Base-by-base conservation (phyloP, 2,329 filamentous ascomycete genomes). In the Sarocladiaceae sp. region DNA sequence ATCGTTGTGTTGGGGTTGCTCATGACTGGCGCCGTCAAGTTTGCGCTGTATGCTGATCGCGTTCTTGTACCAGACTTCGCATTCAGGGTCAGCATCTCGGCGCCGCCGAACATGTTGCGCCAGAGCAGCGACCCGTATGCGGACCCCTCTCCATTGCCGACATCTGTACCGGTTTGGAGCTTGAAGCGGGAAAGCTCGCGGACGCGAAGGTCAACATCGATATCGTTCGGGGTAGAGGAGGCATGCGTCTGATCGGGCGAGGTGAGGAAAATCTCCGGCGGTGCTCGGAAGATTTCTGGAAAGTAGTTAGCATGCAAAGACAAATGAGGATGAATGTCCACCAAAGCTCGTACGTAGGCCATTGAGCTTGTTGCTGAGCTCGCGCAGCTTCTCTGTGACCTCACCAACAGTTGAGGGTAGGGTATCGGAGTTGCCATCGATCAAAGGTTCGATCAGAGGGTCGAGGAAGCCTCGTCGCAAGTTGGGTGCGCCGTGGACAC, bases 41-140 rank as follows among this genome's bases (percentile, higher is more conserved):
- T 85, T 52, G 90, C 90, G 57, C 90, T 92, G 71, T 97, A 97
- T 23, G 93, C 88, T 2, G 91, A 96, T 46, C 91, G 80, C 25
- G 94, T 97, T 40, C 94, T 82, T 6, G 93, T 97, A 53, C 94
- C 94, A 22, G 92, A 75, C 28, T 90, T 92, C 47, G 90, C 92
- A 62, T 96, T 93, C 54, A 96, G 74, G 50, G 89, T 90, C 56
- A 99, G 73, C 53, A 87, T 88, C 73, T 99, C 94, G 22, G 92
- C 94, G 35, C 94, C 94, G 50, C 94, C 94, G 66, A 99, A 90
- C 54, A 99, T 80, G 70, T 99, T 99, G 59, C 94, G 86, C 76
- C 91, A 86, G 50, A 93, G 78, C 40, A 91, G 79, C 59, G 94
- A 93, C 58, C 89, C 86, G 65, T 96, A 97, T 3, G 92, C 93